Conservation (phyloP, 495 filamentous ascomycete species). For the Penicillium cataractarum region DNA sequence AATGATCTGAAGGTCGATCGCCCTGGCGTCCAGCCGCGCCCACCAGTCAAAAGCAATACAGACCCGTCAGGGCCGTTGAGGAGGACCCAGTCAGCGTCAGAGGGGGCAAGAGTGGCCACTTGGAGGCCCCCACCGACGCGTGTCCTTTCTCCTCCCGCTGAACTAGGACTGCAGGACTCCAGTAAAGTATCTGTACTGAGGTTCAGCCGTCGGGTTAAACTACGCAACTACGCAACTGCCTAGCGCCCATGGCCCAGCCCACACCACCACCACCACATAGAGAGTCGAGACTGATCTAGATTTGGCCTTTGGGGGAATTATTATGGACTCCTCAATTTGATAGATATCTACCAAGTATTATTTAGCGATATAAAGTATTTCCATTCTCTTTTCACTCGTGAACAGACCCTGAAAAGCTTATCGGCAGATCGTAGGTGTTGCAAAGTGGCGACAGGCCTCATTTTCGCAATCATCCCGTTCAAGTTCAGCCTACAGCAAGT, state of each 20-base stretch:
- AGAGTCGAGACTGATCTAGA: neutral
- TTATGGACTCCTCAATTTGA: neutral
- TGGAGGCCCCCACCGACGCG: constrained; percentile 29
- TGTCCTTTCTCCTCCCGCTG: constrained; percentile 24
- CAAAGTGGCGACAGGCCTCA: constrained; percentile 11
- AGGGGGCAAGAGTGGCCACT: constrained; percentile 21
- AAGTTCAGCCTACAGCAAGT: constrained; percentile 15
- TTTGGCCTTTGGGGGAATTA: neutral
- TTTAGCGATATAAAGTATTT: too few relatives aligned
- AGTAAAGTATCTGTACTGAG: too few relatives aligned
- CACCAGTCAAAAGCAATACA: constrained; percentile 16
- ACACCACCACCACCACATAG: too few relatives aligned
- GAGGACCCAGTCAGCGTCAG: constrained; percentile 16
- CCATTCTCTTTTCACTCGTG: neutral
- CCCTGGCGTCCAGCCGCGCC: constrained; percentile 26
- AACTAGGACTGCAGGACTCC: too few relatives aligned
- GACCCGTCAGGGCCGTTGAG: neutral
- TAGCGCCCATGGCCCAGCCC: too few relatives aligned
- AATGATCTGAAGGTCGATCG: constrained; percentile 34
- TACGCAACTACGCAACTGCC: too few relatives aligned
- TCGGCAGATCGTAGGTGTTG: constrained; percentile 5
- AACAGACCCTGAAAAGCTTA: constrained; percentile 13
- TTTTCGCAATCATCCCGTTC: too few relatives aligned
- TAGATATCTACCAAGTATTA: neutral
- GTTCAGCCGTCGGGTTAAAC: too few relatives aligned